Evolutionary conservation across 2,329 filamentous ascomycete genomes (phyloP), one percentile per base, ranked within the genome.

Genomic region (Waltergamsia citrina): DNA sequence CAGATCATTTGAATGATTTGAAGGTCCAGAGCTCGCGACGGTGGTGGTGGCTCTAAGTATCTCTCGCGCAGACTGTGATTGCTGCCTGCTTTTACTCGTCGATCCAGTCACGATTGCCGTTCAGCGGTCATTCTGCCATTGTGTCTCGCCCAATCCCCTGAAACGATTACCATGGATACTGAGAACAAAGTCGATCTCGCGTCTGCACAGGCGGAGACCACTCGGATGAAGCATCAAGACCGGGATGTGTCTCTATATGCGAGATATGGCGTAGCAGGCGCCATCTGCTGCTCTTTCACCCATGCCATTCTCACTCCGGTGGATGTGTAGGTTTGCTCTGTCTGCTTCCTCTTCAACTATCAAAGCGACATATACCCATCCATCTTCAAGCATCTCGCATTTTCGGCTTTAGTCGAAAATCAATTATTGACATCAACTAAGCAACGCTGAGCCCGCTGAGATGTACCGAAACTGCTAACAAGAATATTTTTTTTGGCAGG

Each of bases 271-370:
- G 81, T 94, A 56, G 86, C 87, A 53, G 87, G 87, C 66, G 87
- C 87, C 50, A 68, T 94, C 70, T 92, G 87, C 78, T 94, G 87
- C 66, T 86, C 85, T 48, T 69, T 94, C 64, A 94, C 87, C 54
- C 87, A 94, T 74, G 87, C 86, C 62, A 79, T 73, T 55, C 77
- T 94, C 56, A 94, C 87, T 48, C 87, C 87, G 53, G 85, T 94
- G 62, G 87, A 94, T 81, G 87, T 94, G 87, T 94, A 87, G 81
- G 8, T 34, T 32, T 17, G 11, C 14, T 25, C 11, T 15, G n/a
- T 30, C n/a, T 11, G 11, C 20, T 9, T 17, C 10, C 25, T 18
- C 12, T 12, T 8, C 27, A 15, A 15, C 26, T 17, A 29, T 22
- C 44, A 42, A 14, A 30, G 11, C n/a, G 3, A 12, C 12, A 30